Conservation (phyloP, 305 asterid species). For the Caryopteris hybrid region DNA sequence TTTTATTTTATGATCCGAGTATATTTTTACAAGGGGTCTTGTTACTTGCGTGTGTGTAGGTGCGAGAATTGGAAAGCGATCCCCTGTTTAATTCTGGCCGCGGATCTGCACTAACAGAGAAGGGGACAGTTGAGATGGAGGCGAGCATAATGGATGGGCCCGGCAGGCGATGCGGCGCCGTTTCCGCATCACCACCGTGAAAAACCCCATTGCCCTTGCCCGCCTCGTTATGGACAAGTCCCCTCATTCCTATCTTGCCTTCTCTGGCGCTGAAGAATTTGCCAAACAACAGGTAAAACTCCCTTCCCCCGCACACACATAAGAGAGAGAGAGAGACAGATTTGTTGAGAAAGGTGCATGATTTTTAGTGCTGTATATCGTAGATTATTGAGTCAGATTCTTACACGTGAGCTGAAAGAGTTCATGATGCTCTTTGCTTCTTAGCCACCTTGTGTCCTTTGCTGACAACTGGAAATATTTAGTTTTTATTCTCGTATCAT, state of each 20-base stretch:
- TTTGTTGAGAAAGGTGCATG: background rate
- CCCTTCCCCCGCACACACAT: background rate
- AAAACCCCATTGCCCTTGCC: slow-evolving; percentile 87
- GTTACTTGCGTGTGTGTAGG: slow-evolving; percentile 45
- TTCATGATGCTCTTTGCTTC: slow-evolving; percentile 14
- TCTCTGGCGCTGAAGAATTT: slow-evolving; percentile 85
- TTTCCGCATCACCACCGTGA: slow-evolving; percentile 78
- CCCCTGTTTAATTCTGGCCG: slow-evolving; percentile 93
- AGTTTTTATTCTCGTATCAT: background rate
- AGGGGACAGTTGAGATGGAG: slow-evolving; percentile 98
- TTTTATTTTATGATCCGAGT: no score
- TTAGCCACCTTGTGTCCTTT: background rate
- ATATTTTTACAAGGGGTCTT: no score
- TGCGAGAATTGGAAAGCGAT: slow-evolving; percentile 82
- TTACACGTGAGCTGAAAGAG: background rate
- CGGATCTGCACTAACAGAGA: slow-evolving; percentile 90
- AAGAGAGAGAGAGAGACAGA: no score
- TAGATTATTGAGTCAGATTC: background rate
- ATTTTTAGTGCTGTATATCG: background rate
- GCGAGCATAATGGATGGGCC: slow-evolving; percentile 95
- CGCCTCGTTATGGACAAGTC: slow-evolving; percentile 96
- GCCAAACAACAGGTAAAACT: slow-evolving; percentile 64
- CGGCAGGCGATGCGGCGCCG: slow-evolving; percentile 94
- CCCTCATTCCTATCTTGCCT: slow-evolving; percentile 91
- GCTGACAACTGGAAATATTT: background rate